phyloP scores from a whole-genome alignment of 1,284 basidiomycete genomes.

The Ganoderma leucocontextum region DNA sequence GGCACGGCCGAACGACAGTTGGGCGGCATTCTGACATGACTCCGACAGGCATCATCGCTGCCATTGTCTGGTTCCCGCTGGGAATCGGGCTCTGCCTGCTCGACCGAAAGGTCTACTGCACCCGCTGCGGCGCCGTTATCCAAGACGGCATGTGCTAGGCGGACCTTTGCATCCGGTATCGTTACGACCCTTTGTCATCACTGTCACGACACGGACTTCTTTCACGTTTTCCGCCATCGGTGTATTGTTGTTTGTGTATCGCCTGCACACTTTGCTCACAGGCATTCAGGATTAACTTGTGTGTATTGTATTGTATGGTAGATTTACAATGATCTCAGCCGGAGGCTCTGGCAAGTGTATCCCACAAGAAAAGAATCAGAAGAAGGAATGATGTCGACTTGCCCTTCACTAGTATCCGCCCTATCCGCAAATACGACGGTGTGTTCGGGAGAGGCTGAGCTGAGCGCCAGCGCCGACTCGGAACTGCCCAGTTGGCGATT shows the following conservation, averaged over 20 bases:
- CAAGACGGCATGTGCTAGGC: constrained; percentile 47
- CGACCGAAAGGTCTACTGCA: constrained; percentile 72
- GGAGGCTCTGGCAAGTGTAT: no score
- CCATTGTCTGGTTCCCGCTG: constrained; percentile 84
- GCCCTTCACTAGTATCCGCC: no score
- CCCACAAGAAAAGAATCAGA: no score
- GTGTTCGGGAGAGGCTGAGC: no score
- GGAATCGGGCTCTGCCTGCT: constrained; percentile 79
- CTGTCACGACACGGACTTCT: background rate
- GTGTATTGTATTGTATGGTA: background rate
- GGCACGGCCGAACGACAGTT: background rate
- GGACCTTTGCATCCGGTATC: background rate
- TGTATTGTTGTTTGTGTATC: background rate
- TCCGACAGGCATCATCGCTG: constrained; percentile 71
- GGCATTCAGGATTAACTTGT: background rate
- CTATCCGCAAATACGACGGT: background rate
- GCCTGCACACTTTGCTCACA: background rate
- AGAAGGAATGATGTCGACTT: no score
- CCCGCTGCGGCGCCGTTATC: constrained; percentile 55
- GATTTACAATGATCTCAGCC: background rate
- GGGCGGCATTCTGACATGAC: background rate
- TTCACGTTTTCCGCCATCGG: background rate
- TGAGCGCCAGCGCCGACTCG: background rate
- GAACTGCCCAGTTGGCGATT: background rate
- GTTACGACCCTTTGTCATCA: background rate